These are phyloP conservation scores for Euphorbia schlechtendalii DNA, from an alignment of 441 rosid species.

Conservation along the genomic window DNA sequence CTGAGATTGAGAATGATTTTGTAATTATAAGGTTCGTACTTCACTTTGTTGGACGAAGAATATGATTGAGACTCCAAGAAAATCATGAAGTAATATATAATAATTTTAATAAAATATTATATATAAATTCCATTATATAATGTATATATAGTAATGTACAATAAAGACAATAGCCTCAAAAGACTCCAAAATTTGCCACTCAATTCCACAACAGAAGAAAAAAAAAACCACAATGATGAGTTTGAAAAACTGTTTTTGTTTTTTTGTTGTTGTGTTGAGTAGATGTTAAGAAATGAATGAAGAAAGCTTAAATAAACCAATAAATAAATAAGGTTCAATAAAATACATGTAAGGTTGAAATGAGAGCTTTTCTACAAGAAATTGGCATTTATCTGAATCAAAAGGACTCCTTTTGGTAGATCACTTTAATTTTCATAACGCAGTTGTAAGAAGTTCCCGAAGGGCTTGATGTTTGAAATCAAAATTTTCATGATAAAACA, in stretches of 20 bases:
- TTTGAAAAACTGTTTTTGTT: constrained; percentile 15
- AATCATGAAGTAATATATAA: neutral
- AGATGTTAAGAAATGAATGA: neutral
- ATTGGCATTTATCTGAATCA: no score
- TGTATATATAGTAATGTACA: no score
- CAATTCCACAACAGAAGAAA: constrained; percentile 23
- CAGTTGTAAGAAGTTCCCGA: no score
- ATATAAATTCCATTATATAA: no score
- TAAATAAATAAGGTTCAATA: no score
- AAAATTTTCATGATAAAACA: no score
- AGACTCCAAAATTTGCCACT: constrained; percentile 32
- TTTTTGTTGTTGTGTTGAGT: neutral
- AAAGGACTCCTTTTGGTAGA: no score
- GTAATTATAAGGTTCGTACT: constrained; percentile 25
- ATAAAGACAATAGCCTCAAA: constrained; percentile 36
- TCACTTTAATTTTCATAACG: no score
- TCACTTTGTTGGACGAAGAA: no score
- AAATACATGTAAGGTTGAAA: no score
- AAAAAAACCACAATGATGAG: constrained; percentile 7
- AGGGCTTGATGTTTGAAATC: no score
- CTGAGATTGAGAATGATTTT: constrained; percentile 25
- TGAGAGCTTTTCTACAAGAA: no score
- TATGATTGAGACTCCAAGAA: constrained; percentile 3
- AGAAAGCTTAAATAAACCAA: neutral
- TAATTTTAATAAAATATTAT: neutral